phyloP scores from a whole-genome alignment of 352 stramenopile species.

The Phytophthora pinifolia region DNA sequence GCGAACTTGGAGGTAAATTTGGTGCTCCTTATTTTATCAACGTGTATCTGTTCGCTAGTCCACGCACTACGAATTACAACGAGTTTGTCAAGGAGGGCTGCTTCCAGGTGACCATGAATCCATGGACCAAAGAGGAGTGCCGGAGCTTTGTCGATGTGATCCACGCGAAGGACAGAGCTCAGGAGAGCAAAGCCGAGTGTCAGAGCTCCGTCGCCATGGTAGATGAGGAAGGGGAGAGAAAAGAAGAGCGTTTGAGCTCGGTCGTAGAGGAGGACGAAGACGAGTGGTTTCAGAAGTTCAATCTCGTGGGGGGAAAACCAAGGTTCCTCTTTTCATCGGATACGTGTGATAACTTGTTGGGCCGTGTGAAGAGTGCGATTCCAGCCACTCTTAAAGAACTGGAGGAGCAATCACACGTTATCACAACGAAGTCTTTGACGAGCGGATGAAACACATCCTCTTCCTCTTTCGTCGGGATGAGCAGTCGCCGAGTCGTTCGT shows the following conservation, averaged over 20 bases:
- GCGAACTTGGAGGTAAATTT: too few species aligned
- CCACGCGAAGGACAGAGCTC: too few species aligned
- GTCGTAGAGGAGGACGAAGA: neutral
- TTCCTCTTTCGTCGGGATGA: constrained; percentile 10
- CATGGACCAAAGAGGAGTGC: constrained; percentile 30
- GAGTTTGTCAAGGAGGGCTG: constrained; percentile 25
- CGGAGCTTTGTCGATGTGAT: too few species aligned
- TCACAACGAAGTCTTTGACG: constrained; percentile 4
- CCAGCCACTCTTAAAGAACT: constrained; percentile 1
- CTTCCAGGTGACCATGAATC: constrained; percentile 33
- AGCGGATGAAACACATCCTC: constrained; percentile 8
- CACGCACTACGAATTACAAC: constrained; percentile 23
- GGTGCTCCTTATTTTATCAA: too few species aligned
- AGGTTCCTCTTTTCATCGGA: constrained; percentile 19
- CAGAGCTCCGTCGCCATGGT: too few species aligned
- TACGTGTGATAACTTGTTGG: constrained; percentile 10
- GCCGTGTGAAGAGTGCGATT: constrained; percentile 1
- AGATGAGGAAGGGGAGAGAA: too few species aligned
- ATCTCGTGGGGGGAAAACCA: constrained; percentile 18
- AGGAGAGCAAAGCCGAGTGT: too few species aligned
- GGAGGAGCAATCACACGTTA: constrained; percentile 8
- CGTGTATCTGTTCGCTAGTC: too few species aligned
- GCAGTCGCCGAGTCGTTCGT: neutral
- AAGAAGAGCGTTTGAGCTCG: too few species aligned
- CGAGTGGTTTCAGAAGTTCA: constrained; percentile 23